Evolutionary conservation across 2,329 filamentous ascomycete species (phyloP).

Genomic region (Sclerotiophoma versabilis): DNA sequence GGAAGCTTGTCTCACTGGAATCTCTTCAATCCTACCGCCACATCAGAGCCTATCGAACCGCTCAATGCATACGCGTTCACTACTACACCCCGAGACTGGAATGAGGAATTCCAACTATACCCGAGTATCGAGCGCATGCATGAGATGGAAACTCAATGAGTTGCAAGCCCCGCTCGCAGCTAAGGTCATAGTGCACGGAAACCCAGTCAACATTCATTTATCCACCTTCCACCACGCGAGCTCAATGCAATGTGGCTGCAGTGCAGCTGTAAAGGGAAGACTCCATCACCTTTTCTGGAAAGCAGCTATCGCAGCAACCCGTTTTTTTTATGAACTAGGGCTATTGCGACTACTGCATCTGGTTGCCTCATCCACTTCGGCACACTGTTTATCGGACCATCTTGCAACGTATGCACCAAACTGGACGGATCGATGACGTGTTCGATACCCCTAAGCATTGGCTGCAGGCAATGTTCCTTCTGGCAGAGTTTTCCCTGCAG

Average conservation of each 20-base stretch:
- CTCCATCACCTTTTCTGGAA: no score
- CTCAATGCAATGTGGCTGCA: no score
- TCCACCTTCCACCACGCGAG: no score
- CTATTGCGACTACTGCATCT: not conserved
- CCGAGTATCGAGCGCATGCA: constrained; percentile 15
- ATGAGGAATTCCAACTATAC: constrained; percentile 39
- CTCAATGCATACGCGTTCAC: constrained; percentile 31
- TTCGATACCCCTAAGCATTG: not conserved
- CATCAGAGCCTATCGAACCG: constrained; percentile 29
- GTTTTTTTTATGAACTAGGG: not conserved
- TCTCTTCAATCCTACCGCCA: constrained; percentile 40
- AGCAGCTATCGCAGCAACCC: no score
- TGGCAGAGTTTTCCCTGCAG: no score
- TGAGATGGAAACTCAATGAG: constrained; percentile 6
- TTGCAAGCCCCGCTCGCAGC: not conserved
- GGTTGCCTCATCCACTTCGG: not conserved
- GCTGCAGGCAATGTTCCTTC: not conserved
- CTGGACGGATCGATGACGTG: not conserved
- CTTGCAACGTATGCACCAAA: not conserved
- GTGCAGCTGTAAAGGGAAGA: no score
- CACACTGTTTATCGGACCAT: no score
- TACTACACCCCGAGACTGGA: constrained; percentile 41
- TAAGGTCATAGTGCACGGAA: not conserved
- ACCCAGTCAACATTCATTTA: no score
- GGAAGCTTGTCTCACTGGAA: constrained; percentile 40